phyloP scores from a whole-genome alignment of 495 filamentous ascomycete species.

The Glarea lozoyensis region DNA sequence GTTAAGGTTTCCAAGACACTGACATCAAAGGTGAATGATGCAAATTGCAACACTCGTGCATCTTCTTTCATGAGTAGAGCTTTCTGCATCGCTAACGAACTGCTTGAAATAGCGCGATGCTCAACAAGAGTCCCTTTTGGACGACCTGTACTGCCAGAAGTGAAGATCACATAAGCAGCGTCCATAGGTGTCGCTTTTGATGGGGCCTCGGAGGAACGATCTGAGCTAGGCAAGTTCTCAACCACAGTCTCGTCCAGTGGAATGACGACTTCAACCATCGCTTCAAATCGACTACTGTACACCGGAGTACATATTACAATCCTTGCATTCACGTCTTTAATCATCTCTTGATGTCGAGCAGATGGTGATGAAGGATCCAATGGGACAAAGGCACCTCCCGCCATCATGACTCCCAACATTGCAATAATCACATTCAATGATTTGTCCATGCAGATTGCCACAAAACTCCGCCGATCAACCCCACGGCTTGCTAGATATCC shows the following conservation, averaged over 20 bases:
- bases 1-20: constrained; percentile 58
- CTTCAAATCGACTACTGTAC: not conserved
- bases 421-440: constrained; percentile 33
- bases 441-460: constrained; percentile 31
- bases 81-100: constrained; percentile 36
- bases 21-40: constrained; percentile 61
- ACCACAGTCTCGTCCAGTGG: not conserved
- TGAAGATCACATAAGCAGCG: constrained; percentile 39
- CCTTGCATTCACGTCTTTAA: constrained; percentile 8
- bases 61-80: constrained; percentile 37
- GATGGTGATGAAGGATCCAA: constrained; percentile 32
- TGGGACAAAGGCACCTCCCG: constrained; percentile 35
- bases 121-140: constrained; percentile 37
- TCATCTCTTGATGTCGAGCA: not conserved
- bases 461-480: not conserved
- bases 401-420: constrained; percentile 37
- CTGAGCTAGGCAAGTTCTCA: not conserved
- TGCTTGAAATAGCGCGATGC: constrained; percentile 31
- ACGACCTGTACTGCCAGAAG: constrained; percentile 32
- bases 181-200: not conserved
- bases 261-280: not conserved
- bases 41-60: constrained; percentile 56
- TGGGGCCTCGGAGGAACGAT: not conserved
- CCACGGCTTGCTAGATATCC: constrained; percentile 1
- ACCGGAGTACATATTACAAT: not conserved